phyloP scores from a whole-genome alignment of 805 yeast genomes.

The Cyberlindnera mississippiensis region DNA sequence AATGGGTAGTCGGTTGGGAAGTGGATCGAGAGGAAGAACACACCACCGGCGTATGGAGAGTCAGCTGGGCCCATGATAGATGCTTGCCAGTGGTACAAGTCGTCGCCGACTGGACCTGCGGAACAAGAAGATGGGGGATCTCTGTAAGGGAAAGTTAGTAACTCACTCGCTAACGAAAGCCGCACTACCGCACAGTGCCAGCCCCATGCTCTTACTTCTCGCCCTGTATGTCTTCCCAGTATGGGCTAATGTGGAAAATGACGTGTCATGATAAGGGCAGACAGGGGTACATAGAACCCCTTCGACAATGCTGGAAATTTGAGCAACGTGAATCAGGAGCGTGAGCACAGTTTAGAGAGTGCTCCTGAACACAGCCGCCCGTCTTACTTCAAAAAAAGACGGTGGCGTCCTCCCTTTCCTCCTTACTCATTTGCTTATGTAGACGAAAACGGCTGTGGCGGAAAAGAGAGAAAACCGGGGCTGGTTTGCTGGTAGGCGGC shows the following conservation, averaged over 20 bases:
- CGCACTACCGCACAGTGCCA: too few species aligned
- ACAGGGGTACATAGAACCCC: too few species aligned
- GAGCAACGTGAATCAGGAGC: too few species aligned
- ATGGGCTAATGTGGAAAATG: too few species aligned
- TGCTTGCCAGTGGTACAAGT: constrained; percentile 98
- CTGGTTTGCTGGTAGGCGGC: background rate
- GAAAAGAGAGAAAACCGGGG: background rate
- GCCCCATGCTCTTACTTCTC: background rate
- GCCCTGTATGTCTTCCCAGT: too few species aligned
- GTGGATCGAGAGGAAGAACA: constrained; percentile 90
- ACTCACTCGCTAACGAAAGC: too few species aligned
- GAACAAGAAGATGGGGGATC: constrained; percentile 99
- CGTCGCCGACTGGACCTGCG: constrained; percentile 98
- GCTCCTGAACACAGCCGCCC: background rate
- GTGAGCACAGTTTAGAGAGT: too few species aligned
- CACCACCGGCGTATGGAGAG: constrained; percentile 88
- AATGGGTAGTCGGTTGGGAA: constrained; percentile 99
- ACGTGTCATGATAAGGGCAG: too few species aligned
- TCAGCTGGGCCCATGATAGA: constrained; percentile 99
- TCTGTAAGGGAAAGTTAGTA: constrained; percentile 40
- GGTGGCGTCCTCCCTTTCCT: background rate
- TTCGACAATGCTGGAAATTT: too few species aligned
- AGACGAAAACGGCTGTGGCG: background rate
- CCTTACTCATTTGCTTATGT: background rate
- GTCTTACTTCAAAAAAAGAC: background rate